phyloP scores from a whole-genome alignment of 164 flowering plant species.

The Macadamia tetraphylla region DNA sequence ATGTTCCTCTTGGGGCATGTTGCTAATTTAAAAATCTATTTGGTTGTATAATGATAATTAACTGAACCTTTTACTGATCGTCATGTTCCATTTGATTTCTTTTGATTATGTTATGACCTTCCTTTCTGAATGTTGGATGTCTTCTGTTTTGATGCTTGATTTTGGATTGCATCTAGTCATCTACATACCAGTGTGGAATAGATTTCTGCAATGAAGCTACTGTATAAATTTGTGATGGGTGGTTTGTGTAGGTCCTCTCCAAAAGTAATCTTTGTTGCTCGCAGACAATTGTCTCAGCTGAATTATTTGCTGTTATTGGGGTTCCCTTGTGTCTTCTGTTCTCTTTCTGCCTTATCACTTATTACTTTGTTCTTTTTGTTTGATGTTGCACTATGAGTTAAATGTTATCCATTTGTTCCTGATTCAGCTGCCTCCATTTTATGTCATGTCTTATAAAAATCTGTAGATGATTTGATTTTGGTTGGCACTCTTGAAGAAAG shows the following conservation, averaged over 20 bases:
- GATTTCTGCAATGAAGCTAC: not conserved
- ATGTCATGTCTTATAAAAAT: not conserved
- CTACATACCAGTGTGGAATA: not conserved
- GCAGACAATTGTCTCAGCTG: not conserved
- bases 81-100: too few species aligned
- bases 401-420: not conserved
- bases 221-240: conserved; percentile 2
- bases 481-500: not conserved
- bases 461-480: not conserved
- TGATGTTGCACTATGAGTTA: not conserved
- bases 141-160: not conserved
- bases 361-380: not conserved
- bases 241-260: not conserved
- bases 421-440: not conserved
- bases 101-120: too few species aligned
- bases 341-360: not conserved
- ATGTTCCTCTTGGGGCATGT: too few species aligned
- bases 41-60: too few species aligned
- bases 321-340: not conserved
- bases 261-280: too few species aligned
- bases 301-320: not conserved
- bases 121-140: too few species aligned
- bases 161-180: not conserved
- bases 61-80: too few species aligned
- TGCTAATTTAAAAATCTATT: too few species aligned